Evolutionary conservation across 2,329 filamentous ascomycete genomes (phyloP).

Genomic region (Colletotrichum agaves): DNA sequence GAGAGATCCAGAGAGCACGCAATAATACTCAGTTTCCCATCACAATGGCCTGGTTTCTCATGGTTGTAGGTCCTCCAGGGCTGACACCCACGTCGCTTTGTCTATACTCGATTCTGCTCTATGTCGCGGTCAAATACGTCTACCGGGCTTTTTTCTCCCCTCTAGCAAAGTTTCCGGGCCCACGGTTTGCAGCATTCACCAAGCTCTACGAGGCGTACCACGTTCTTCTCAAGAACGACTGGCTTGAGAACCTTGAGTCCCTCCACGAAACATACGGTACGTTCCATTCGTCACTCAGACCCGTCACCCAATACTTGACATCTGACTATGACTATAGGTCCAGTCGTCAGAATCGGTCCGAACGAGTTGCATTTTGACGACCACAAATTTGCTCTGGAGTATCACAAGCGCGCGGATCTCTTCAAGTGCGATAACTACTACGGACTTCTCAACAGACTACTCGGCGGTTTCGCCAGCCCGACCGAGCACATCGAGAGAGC

Average conservation of each 20-base stretch:
- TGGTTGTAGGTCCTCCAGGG: not conserved
- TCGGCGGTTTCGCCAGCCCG: constrained; percentile 33
- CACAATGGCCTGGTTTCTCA: constrained; percentile 12
- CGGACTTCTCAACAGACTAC: constrained; percentile 33
- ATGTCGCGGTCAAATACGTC: constrained; percentile 2
- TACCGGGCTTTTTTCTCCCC: constrained; percentile 26
- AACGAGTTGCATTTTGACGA: constrained; percentile 38
- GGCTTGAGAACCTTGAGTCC: constrained; percentile 33
- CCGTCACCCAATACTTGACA: not conserved
- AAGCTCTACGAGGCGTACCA: constrained; percentile 39
- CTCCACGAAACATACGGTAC: constrained; percentile 35
- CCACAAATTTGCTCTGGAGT: constrained; percentile 33
- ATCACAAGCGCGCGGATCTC: constrained; percentile 36
- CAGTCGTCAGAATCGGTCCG: constrained; percentile 36
- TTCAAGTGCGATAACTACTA: constrained; percentile 38
- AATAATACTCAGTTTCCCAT: not conserved
- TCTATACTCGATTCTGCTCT: not conserved
- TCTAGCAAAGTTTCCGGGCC: constrained; percentile 28
- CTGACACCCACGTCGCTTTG: not conserved
- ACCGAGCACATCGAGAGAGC: constrained; percentile 25
- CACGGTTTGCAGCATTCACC: constrained; percentile 22
- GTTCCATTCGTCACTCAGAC: not conserved
- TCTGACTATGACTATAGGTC: constrained; percentile 9
- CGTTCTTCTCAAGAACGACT: constrained; percentile 35
- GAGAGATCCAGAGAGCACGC: not conserved